Evolutionary conservation across 1,284 basidiomycete genomes (phyloP), one percentile per base, ranked within the genome.

Genomic region (Malassezia globosa): DNA sequence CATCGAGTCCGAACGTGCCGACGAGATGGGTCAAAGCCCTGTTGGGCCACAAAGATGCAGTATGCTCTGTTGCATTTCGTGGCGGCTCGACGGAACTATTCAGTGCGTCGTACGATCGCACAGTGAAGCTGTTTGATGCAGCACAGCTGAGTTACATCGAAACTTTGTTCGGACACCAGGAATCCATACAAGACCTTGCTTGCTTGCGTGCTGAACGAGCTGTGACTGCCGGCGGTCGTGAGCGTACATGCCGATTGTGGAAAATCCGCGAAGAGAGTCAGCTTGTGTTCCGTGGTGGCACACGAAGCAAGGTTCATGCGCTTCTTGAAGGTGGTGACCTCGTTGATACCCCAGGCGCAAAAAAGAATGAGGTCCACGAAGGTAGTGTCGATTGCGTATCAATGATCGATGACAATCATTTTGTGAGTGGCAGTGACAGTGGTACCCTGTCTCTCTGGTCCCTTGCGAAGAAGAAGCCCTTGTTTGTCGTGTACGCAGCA

Each of bases 131-230:
- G 14, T 94, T 85, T 68, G 88, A 90, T 61, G 76, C 89, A 14
- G 77, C 81, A 1, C 82, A 83, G 0, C 80, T 94, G 75, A 86
- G 85, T 4, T 90, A 92, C 66, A 83, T 96, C 50, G 94, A 99
- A 72, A 96, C 92, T 10, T 77, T 97, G 7, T 99, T 95, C 68
- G 92, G 92, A 1, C 92, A 99, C 69, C 94, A 97, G 75, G 92
- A 96, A 66, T 78, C 81, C 19, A 81, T 94, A 21, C 75, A 85
- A 10, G 76, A 77, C 4, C 70, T 99, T 1, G 85, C 89, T 56
- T 78, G 85, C 1, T 78, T 97, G 5, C 80, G 84, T 23, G 81
- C 81, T 3, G 88, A 95, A 64, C 81, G 82, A 0, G 86, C 84
- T 7, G 81, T 96, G 7, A 88, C 83, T 29, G 84, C 84, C 0